phyloP scores from a whole-genome alignment of 768 basidiomycete genomes.

The Fomitopsis serialis region DNA sequence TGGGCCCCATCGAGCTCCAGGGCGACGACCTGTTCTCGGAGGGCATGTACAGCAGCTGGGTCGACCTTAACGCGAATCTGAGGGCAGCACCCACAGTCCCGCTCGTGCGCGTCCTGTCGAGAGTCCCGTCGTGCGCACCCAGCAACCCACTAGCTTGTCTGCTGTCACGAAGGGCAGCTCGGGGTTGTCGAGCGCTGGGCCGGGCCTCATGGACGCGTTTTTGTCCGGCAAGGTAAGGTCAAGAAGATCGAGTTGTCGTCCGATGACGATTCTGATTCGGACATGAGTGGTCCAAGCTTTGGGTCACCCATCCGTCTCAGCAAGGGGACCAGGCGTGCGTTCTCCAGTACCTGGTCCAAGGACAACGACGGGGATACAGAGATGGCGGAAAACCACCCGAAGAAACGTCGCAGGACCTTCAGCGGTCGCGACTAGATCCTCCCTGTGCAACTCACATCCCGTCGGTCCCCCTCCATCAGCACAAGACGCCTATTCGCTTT shows the following conservation, averaged over 20 bases:
- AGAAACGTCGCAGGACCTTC: conserved; percentile 44
- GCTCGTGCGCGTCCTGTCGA: conserved; percentile 22
- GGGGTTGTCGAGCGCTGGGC: conserved; percentile 8
- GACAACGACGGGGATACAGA: conserved; percentile 18
- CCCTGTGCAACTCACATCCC: not conserved
- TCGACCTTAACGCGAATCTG: conserved; percentile 15
- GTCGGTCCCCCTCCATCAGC: not conserved
- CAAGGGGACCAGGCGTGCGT: conserved; percentile 11
- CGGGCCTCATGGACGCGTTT: conserved; percentile 24
- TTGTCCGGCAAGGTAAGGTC: conserved; percentile 5
- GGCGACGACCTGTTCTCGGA: conserved; percentile 18
- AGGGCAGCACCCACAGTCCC: conserved; percentile 27
- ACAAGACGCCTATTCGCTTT: not conserved
- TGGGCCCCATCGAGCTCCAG: conserved; percentile 24
- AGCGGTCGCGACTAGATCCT: conserved; percentile 15
- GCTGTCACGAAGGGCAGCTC: conserved; percentile 3
- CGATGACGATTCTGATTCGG: conserved; percentile 17
- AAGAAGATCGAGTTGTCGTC: not conserved
- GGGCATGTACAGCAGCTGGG: conserved; percentile 8
- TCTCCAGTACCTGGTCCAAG: conserved; percentile 6
- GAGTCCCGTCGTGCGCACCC: conserved; percentile 47
- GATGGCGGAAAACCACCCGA: conserved; percentile 35
- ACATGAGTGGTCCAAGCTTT: conserved; percentile 20
- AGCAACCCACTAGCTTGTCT: conserved; percentile 8
- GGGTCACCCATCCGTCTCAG: conserved; percentile 3